Base-by-base conservation (phyloP, 192 early-diverging fungal genomes). In the Cetraspora pellucida region DNA sequence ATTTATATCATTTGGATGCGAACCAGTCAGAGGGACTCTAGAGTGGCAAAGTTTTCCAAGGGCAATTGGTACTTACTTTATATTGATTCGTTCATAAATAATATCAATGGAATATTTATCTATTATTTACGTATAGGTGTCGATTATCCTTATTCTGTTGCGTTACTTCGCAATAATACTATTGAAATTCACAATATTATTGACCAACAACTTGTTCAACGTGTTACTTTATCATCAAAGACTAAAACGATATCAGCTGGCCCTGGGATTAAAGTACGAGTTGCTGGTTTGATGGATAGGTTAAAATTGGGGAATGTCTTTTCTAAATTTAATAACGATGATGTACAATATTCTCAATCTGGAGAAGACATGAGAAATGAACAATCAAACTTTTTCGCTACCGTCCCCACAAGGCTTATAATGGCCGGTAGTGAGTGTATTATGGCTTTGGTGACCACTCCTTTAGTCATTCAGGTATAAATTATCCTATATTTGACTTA, bases 131-230 rank as follows among this genome's bases (percentile, higher is more conserved):
- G 1, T 23, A 46, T 82, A 79, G 89, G 87, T 21, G 92, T 93
- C 21, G 92, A 95, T 64, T 93, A 85, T 72, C 94, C 94, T 1
- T 94, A 94, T 55, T 87, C 91, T 2, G 82, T 89, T 0, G 89
- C 93, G 0, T 81, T 95, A 3, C 81, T 95, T 23, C 74, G 82
- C 19, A 92, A 89, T 74, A 85, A 90, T 21, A 82, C 83, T 0
- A 81, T 95, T n/a, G 89, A 94, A 79, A 78, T 95, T 19, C 94
- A 95, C 81, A 91, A 93, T 76, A 77, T 93, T 13, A 49, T 89
- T 64, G 88, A 89, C 52, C 93, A 93, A 71, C 77, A 85, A 31
- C 80, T 82, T 9, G 78, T 95, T 9, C 90, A 93, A 66, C 84
- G 81, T 1, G 68, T 89, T n/a, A 50, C 73, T 7, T 54, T 88